Conservation (phyloP, 2,329 filamentous ascomycete genomes). For the Coniochaeta sp. region DNA sequence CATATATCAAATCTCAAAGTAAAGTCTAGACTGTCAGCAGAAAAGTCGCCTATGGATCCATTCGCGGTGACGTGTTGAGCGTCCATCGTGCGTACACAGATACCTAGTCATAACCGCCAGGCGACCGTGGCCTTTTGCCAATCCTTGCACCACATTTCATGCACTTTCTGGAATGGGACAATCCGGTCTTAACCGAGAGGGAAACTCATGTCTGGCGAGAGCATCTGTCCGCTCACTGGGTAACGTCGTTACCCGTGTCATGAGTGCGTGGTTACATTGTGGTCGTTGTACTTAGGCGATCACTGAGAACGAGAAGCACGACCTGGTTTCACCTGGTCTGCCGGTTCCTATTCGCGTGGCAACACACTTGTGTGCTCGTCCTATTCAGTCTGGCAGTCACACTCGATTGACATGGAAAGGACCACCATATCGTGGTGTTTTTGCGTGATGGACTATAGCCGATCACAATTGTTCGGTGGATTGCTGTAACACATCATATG, state of each 20-base stretch:
- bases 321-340: not conserved
- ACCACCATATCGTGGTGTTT: too few relatives aligned
- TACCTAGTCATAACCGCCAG: not conserved
- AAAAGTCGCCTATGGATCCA: too few relatives aligned
- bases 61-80: too few relatives aligned
- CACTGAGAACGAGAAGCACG: not conserved
- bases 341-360: not conserved
- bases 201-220: constrained; percentile 12
- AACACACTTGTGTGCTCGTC: not conserved
- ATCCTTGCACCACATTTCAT: not conserved
- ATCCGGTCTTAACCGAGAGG: not conserved
- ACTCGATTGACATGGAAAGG: too few relatives aligned
- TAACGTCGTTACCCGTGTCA: not conserved
- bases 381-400: not conserved
- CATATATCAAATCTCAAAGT: too few relatives aligned
- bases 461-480: not conserved
- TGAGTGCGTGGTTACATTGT: not conserved
- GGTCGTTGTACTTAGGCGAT: not conserved
- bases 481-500: not conserved
- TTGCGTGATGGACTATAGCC: too few relatives aligned
- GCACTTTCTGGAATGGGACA: not conserved
- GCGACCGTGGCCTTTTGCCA: not conserved
- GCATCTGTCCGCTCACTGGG: not conserved
- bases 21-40: too few relatives aligned
- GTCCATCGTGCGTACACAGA: not conserved